Base-by-base conservation (phyloP, 108 stramenopile species). In the Cylindrotheca fusiformis region DNA sequence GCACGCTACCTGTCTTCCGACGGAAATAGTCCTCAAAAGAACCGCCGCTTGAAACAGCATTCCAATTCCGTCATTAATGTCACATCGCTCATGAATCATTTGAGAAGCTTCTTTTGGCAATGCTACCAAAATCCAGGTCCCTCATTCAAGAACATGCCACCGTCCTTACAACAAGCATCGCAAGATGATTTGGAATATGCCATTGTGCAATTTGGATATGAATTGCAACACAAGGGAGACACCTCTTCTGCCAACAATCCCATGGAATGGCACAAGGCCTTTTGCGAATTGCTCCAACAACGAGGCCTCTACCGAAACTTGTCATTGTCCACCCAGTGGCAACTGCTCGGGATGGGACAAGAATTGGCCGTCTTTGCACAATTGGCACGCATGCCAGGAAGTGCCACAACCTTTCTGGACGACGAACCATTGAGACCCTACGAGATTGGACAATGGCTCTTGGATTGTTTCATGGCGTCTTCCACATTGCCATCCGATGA, bases 321-420 rank as follows among this genome's bases (percentile, higher is more conserved):
- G 24, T 59, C 63, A 21, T 41, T 51, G 29, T 24, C 23, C 29
- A 55, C 36, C 4, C 62, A 63, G 52, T 79, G 69, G 68, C 52
- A 59, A 21, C 58, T 79, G 23, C 46, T 79, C 25, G 62, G 69
- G 1, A 74, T 79, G 29, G 78, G 78, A n/a, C 78, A 79, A 63
- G 72, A 79, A 55, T 29, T 79, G 4, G 60, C 61, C 17, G 67
- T 52, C 57, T 75, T 75, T 65, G 67, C 51, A 21, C 20, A 24
- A 23, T 32, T 67, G n/a, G 54, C 65, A 22, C 19, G 31, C 31
- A n/a, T 44, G n/a, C 52, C 31, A 12, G n/a, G 5, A 32, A 59
- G 18, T 28, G 28, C 25, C 14, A 48, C 26, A 18, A 27, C 24
- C 55, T 46, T 56, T 58, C 26, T 27, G 4, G 28, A 53, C 32